Conservation (phyloP, 495 filamentous ascomycete species). For the Aspergillus cristatus region DNA sequence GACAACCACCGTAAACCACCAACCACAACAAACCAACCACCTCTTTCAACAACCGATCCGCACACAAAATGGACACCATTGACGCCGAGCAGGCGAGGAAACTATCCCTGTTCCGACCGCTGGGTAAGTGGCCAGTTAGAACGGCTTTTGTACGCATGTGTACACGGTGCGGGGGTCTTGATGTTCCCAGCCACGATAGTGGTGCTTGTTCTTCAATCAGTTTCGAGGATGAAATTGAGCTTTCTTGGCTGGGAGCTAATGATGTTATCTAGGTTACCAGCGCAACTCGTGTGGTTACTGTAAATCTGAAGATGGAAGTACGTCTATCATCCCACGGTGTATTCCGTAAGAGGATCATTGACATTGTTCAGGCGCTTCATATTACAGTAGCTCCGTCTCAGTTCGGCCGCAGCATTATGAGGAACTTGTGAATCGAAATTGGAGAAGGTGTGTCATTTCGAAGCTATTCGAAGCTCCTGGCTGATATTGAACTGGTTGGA, state of each 20-base stretch:
- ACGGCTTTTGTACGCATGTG: conserved; percentile 3
- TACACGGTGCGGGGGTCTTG: too few relatives aligned
- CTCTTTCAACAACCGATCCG: too few relatives aligned
- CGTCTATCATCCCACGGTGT: conserved; percentile 18
- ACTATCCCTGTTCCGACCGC: conserved; percentile 39
- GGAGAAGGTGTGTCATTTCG: conserved; percentile 58
- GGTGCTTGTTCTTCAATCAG: too few relatives aligned
- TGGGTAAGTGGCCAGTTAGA: conserved; percentile 40
- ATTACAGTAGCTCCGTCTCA: conserved; percentile 63
- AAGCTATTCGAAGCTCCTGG: neutral
- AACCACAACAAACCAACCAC: too few relatives aligned
- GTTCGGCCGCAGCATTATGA: conserved; percentile 72
- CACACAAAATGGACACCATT: conserved; percentile 4
- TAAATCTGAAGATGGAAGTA: conserved; percentile 44
- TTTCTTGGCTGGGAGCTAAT: too few relatives aligned
- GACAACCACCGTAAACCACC: too few relatives aligned
- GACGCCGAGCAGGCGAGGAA: conserved; percentile 39
- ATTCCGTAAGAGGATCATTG: conserved; percentile 11
- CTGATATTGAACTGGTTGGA: conserved; percentile 7
- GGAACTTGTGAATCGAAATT: conserved; percentile 72
- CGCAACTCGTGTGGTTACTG: conserved; percentile 48
- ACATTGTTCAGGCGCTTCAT: conserved; percentile 59
- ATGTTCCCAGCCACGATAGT: too few relatives aligned
- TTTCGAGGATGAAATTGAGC: too few relatives aligned
- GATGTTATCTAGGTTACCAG: conserved; percentile 37